Evolutionary conservation across 768 basidiomycete species (phyloP).

Genomic region (Phlegmacium glaucopus): DNA sequence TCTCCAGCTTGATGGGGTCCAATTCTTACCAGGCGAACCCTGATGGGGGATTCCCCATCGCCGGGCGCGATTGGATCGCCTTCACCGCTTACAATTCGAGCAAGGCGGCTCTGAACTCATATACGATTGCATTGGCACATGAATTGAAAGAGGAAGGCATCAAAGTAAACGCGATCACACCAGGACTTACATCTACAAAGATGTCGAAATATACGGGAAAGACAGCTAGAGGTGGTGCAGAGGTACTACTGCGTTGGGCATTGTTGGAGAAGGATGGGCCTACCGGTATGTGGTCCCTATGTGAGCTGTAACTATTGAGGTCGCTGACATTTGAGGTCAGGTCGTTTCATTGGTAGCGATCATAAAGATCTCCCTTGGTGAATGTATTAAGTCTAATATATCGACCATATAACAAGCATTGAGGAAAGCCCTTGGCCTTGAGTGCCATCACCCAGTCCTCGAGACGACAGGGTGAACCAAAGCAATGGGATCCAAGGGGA

Average conservation of each 20-base stretch:
- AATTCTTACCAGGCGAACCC: constrained; percentile 33
- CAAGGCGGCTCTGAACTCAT: constrained; percentile 65
- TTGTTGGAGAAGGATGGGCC: constrained; percentile 37
- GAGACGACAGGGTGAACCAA: too few relatives aligned
- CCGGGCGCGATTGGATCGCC: too few relatives aligned
- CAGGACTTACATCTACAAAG: constrained; percentile 51
- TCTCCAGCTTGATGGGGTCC: constrained; percentile 42
- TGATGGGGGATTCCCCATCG: constrained; percentile 24
- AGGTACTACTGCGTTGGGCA: constrained; percentile 33
- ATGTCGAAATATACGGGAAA: constrained; percentile 38
- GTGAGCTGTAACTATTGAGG: background rate
- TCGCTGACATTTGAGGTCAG: constrained; percentile 4
- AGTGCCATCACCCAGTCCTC: too few relatives aligned
- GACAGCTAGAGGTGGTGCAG: constrained; percentile 31
- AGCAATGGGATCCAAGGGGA: too few relatives aligned
- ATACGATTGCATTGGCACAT: constrained; percentile 58
- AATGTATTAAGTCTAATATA: too few relatives aligned
- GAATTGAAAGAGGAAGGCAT: constrained; percentile 53
- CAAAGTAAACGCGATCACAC: constrained; percentile 60
- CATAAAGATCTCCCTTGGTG: constrained; percentile 34
- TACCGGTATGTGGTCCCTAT: constrained; percentile 26
- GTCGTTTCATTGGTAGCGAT: constrained; percentile 31
- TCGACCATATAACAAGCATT: too few relatives aligned
- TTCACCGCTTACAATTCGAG: constrained; percentile 60
- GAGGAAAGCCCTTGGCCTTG: too few relatives aligned